A percentile compares a stretch with the other conserved stretches of the same genome.
phyloP scores from a whole-genome alignment of 192 early-diverging fungal species.

The Backusella liffmaniae region DNA sequence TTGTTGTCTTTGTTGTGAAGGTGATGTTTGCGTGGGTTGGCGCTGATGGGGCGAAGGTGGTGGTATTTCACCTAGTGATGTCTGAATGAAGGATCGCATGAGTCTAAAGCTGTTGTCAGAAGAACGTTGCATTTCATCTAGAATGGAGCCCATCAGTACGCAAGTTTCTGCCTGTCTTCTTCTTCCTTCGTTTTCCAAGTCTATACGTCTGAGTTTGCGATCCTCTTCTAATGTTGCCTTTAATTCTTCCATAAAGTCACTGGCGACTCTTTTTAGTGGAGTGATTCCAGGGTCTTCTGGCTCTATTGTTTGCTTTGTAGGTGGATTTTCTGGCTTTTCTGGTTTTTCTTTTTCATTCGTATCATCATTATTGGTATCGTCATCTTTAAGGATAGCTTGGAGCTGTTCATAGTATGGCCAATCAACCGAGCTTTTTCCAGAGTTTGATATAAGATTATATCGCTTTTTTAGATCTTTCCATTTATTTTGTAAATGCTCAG shows the following conservation, averaged over 20 bases:
- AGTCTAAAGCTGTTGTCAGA: constrained; percentile 4
- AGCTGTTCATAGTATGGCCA: neutral
- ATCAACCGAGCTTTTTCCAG: constrained; percentile 1
- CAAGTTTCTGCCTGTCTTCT: neutral
- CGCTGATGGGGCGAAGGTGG: neutral
- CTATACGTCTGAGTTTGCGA: neutral
- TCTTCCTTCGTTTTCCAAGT: neutral
- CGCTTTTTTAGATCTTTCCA: constrained; percentile 1
- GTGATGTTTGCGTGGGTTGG: neutral
- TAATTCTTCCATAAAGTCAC: neutral
- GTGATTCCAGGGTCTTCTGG: neutral
- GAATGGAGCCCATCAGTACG: neutral
- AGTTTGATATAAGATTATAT: neutral
- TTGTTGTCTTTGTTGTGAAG: neutral
- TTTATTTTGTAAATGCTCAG: neutral
- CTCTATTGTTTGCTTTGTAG: neutral
- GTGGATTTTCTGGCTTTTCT: neutral
- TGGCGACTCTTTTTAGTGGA: neutral
- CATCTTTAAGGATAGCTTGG: neutral
- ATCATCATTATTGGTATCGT: neutral
- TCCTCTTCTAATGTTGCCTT: constrained; percentile 2
- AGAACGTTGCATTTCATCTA: constrained; percentile 1
- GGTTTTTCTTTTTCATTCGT: neutral
- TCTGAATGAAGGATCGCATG: neutral
- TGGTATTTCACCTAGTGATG: neutral